Evolutionary conservation across 1,284 basidiomycete genomes (phyloP).

Genomic region (Fomitopsis schrenkii): DNA sequence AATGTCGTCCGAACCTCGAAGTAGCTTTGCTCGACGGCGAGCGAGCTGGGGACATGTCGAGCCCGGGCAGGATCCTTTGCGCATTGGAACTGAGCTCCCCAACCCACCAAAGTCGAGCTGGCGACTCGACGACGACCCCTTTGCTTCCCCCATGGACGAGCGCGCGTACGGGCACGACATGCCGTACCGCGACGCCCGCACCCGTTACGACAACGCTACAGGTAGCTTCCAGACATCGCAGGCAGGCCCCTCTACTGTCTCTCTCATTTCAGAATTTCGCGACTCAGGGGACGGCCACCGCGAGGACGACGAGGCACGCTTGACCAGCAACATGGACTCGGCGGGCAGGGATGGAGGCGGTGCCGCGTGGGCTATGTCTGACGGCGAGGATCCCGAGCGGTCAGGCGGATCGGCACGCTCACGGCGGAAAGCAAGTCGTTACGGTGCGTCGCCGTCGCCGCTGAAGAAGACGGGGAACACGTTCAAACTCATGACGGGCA

Average conservation of each 20-base stretch:
- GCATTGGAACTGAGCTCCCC: conserved; percentile 25
- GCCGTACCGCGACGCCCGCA: conserved; percentile 15
- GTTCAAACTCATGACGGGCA: conserved; percentile 54
- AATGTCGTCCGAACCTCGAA: conserved; percentile 38
- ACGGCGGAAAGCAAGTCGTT: conserved; percentile 43
- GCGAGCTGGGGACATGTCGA: conserved; percentile 53
- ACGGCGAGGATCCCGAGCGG: conserved; percentile 26
- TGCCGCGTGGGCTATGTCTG: conserved; percentile 21
- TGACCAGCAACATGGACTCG: conserved; percentile 48
- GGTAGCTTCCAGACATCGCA: conserved; percentile 36
- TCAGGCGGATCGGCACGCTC: conserved; percentile 35
- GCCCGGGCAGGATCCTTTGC: conserved; percentile 40
- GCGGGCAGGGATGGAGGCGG: conserved; percentile 25
- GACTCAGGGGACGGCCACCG: conserved; percentile 35
- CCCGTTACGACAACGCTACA: conserved; percentile 24
- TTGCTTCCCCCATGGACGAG: conserved; percentile 35
- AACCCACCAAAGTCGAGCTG: conserved; percentile 19
- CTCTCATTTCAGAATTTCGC: conserved; percentile 39
- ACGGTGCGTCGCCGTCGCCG: conserved; percentile 49
- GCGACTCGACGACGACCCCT: conserved; percentile 41
- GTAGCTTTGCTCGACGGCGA: conserved; percentile 43
- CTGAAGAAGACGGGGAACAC: conserved; percentile 54
- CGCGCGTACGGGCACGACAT: conserved; percentile 17
- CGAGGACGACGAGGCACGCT: conserved; percentile 53
- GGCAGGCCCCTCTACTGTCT: conserved; percentile 45